Evolutionary conservation across 2,329 filamentous ascomycete species (phyloP).

Genomic region (Blastomyces parvus): DNA sequence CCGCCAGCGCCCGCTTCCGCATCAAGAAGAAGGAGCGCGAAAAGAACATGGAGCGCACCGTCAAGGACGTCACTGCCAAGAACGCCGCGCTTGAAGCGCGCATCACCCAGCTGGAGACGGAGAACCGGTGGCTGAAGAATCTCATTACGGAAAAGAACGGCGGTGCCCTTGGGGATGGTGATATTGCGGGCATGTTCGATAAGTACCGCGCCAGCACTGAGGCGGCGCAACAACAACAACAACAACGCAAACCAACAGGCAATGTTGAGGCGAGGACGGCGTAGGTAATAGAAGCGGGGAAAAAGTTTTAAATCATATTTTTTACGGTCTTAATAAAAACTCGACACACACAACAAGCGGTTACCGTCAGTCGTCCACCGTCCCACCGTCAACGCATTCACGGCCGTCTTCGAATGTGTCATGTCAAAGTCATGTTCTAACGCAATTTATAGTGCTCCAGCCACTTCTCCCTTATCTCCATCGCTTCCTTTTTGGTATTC

Average conservation of each 20-base stretch:
- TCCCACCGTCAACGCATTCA: no score
- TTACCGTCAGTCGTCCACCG: no score
- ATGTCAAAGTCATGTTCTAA: no score
- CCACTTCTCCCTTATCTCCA: no score
- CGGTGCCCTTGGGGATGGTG: constrained; percentile 29
- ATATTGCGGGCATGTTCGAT: constrained; percentile 33
- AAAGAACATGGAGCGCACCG: constrained; percentile 69
- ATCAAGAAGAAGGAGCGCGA: constrained; percentile 96
- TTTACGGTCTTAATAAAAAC: no score
- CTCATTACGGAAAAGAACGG: constrained; percentile 75
- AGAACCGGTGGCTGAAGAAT: constrained; percentile 75
- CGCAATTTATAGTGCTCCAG: no score
- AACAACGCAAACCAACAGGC: neutral
- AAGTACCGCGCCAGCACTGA: constrained; percentile 29
- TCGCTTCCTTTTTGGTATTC: no score
- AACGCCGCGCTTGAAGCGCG: constrained; percentile 62
- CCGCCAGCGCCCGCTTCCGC: constrained; percentile 77
- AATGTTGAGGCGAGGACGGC: neutral
- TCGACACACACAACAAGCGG: no score
- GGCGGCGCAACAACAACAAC: neutral
- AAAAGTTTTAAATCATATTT: no score
- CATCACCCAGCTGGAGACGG: constrained; percentile 68
- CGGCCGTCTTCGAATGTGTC: no score
- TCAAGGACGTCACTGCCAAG: constrained; percentile 76
- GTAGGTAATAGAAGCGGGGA: neutral